Evolutionary conservation across 441 rosid species (phyloP).

Genomic region (Cnidoscolus chayamansa): DNA sequence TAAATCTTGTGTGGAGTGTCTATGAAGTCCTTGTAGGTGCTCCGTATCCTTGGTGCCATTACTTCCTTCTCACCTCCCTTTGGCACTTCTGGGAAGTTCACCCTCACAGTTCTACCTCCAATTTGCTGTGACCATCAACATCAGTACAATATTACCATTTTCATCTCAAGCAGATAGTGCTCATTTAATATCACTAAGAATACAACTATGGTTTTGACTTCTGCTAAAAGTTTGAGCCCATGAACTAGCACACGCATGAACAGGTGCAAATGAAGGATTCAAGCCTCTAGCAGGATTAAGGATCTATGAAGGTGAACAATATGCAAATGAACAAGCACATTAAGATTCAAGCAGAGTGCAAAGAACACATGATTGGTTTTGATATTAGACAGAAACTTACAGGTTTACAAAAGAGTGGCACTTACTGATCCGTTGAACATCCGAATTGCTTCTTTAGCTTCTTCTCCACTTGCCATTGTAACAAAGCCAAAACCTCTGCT

Average conservation of each 20-base stretch:
- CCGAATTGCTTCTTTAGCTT: constrained; percentile 80
- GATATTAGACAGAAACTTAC: neutral
- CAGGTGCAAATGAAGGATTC: no score
- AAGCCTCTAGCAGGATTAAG: no score
- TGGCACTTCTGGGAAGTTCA: constrained; percentile 90
- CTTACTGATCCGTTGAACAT: constrained; percentile 81
- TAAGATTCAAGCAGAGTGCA: neutral
- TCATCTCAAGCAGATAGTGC: neutral
- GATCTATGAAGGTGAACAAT: no score
- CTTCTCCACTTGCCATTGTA: constrained; percentile 67
- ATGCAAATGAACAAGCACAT: neutral
- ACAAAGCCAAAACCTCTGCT: constrained; percentile 96
- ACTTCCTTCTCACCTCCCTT: constrained; percentile 80
- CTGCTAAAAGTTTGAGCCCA: no score
- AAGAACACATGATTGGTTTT: neutral
- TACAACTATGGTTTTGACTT: no score
- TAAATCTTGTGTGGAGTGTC: constrained; percentile 85
- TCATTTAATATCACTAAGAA: no score
- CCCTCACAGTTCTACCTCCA: constrained; percentile 73
- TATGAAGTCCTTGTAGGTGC: constrained; percentile 43
- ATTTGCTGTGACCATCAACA: constrained; percentile 49
- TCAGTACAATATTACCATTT: neutral
- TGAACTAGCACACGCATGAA: no score
- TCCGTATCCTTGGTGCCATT: constrained; percentile 52
- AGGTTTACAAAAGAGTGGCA: constrained; percentile 7